Evolutionary conservation across 108 stramenopile species (phyloP), one percentile per base, ranked within the genome.

Genomic region (Cyclotella atomus): DNA sequence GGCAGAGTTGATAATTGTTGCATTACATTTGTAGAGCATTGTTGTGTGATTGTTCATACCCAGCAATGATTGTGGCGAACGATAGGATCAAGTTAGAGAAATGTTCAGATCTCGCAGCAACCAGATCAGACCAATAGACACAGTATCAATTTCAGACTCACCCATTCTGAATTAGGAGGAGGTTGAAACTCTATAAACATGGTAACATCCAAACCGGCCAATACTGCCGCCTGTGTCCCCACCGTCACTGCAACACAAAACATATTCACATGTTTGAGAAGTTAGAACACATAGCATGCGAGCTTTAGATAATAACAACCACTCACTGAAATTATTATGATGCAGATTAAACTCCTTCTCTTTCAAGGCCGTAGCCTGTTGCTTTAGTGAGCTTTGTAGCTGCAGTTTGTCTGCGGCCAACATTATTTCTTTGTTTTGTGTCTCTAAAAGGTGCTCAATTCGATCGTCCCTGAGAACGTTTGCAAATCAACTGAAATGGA

Each of bases 341-440:
- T 96, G 96, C 25, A 96, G 76, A 70, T 92, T 88, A 81, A 96
- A 96, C 74, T 96, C 96, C 77, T 96, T 97, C 70, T 97, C 96
- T 70, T 95, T 97, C 28, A 97, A 68, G 9, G 90, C 90, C 21
- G 94, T 97, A 1, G 92, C 92, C 59, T 94, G 90, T 73, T 97
- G 96, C 70, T 92, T 92, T 23, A 93, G 66, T 10, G 87, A 79
- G 53, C 88, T 91, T 65, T 96, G 95, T 27, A 96, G 79, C 55
- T 93, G 92, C 19, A 96, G 66, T 71, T 93, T 96, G 63, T 96
- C 95, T n/a, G 95, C 95, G 44, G 91, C 89, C 21, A 93, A 81
- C 91, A 92, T 92, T 74, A 33, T 88, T 76, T 59, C 7, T 6
- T 55, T 55, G 28, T 28, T 4, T 55, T 24, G 25, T 55, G 5